Conservation (phyloP, 2,329 filamentous ascomycete genomes). For the Claviceps quebecensis region DNA sequence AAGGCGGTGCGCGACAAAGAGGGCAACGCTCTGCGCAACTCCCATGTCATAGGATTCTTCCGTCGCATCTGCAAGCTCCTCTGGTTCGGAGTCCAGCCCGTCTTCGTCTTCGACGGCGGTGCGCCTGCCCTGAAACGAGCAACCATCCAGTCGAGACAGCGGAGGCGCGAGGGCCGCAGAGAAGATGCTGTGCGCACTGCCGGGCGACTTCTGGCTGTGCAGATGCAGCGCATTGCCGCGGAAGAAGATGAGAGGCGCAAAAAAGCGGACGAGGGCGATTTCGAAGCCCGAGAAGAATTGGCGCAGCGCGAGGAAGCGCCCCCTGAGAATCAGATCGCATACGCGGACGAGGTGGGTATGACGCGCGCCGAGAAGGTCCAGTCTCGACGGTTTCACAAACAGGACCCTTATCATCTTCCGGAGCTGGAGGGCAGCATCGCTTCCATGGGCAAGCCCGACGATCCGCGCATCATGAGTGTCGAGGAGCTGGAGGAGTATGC, state of each 20-base stretch:
- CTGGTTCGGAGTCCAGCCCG: conserved; percentile 89
- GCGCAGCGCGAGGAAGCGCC: conserved; percentile 54
- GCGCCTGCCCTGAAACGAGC: conserved; percentile 82
- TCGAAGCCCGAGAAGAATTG: conserved; percentile 21
- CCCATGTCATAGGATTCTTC: conserved; percentile 95
- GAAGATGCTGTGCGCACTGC: conserved; percentile 91
- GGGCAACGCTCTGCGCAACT: conserved; percentile 89
- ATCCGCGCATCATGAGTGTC: conserved; percentile 90
- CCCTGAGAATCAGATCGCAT: conserved; percentile 57
- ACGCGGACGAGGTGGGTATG: conserved; percentile 83
- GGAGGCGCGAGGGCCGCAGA: conserved; percentile 68
- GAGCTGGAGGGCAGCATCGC: conserved; percentile 68
- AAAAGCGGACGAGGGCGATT: conserved; percentile 28
- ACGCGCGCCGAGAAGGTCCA: conserved; percentile 59
- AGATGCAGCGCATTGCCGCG: conserved; percentile 83
- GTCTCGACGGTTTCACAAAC: conserved; percentile 70
- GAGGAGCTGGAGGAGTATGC: conserved; percentile 93
- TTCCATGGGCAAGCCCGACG: conserved; percentile 78
- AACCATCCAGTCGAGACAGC: conserved; percentile 69
- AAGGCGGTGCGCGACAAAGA: conserved; percentile 98
- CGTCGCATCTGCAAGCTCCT: conserved; percentile 94
- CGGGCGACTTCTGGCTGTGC: conserved; percentile 78
- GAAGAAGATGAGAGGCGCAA: conserved; percentile 62
- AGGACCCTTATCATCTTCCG: conserved; percentile 89
- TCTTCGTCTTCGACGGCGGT: conserved; percentile 96